These are phyloP conservation scores for Aureobasidium sp. DNA, from an alignment of 2,329 filamentous ascomycete species.

Conservation along the genomic window DNA sequence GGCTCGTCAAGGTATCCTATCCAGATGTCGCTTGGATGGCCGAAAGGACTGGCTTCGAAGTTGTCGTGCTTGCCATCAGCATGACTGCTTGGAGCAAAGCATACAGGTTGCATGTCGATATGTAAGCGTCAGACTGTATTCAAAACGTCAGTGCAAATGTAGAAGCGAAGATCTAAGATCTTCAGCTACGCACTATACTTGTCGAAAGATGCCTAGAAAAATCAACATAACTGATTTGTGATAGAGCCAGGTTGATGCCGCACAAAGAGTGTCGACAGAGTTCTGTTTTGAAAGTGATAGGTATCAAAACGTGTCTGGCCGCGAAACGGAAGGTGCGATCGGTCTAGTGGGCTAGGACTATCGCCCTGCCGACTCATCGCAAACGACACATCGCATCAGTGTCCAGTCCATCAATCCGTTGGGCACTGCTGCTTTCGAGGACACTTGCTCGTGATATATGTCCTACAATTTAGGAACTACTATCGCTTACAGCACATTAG, in stretches of 20 bases:
- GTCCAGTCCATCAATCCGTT: background rate
- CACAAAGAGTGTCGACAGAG: background rate
- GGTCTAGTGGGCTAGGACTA: background rate
- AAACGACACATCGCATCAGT: background rate
- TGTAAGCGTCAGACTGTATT: no score
- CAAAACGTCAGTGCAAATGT: background rate
- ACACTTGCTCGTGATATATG: background rate
- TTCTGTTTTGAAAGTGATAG: background rate
- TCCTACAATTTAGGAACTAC: no score
- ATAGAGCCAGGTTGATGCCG: background rate
- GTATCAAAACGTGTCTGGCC: background rate
- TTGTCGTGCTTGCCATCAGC: background rate
- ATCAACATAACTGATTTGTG: background rate
- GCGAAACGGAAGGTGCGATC: background rate
- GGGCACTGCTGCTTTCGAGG: background rate
- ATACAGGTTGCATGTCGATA: background rate
- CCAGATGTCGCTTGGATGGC: background rate
- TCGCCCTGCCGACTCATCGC: background rate
- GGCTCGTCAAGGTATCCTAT: slow-evolving; percentile 4
- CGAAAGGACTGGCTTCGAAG: background rate
- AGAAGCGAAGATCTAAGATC: background rate
- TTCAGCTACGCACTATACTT: background rate
- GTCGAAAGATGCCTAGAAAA: background rate
- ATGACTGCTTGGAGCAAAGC: background rate
- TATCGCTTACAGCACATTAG: background rate